A percentile compares a stretch with the other conserved stretches of the same genome.
phyloP scores from a whole-genome alignment of 2,329 filamentous ascomycete species.

The Penicillium sp. region DNA sequence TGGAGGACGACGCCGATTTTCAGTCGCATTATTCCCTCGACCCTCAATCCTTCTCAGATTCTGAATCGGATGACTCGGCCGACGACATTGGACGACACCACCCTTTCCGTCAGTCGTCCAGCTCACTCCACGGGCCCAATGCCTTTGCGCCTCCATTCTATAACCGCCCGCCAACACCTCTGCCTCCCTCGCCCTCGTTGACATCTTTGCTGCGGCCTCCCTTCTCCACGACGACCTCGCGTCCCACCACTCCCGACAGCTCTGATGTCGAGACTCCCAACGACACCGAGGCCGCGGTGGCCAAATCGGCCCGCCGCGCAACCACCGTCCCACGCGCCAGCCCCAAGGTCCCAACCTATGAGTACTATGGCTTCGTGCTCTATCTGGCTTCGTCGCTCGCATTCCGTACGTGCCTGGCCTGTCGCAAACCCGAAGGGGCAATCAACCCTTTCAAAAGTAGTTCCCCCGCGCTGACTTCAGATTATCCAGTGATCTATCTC shows the following conservation, averaged over 20 bases:
- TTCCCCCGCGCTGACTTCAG: slow-evolving; percentile 7
- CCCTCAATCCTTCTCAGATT: slow-evolving; percentile 42
- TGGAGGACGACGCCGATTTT: slow-evolving; percentile 49
- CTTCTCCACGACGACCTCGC: slow-evolving; percentile 70
- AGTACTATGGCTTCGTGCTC: slow-evolving; percentile 98
- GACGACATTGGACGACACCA: slow-evolving; percentile 39
- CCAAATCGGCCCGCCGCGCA: slow-evolving; percentile 62
- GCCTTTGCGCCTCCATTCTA: slow-evolving; percentile 86
- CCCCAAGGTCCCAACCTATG: slow-evolving; percentile 97
- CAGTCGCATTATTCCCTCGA: slow-evolving; percentile 51
- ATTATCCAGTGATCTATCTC: slow-evolving; percentile 60
- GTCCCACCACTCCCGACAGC: slow-evolving; percentile 91
- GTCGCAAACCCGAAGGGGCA: too few relatives aligned
- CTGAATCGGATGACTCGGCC: slow-evolving; percentile 37
- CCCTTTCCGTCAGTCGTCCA: slow-evolving; percentile 45
- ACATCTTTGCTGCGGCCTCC: slow-evolving; percentile 83
- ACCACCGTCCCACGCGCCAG: slow-evolving; percentile 78
- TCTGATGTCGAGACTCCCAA: slow-evolving; percentile 78
- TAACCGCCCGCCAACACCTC: slow-evolving; percentile 90
- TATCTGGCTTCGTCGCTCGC: slow-evolving; percentile 85
- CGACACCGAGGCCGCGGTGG: slow-evolving; percentile 64
- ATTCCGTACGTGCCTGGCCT: slow-evolving; percentile 65
- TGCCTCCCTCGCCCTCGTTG: slow-evolving; percentile 89
- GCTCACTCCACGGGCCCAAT: slow-evolving; percentile 48
- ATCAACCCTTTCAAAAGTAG: too few relatives aligned